Conservation (phyloP, 805 yeast genomes). For the Scheffersomyces stipitis region DNA sequence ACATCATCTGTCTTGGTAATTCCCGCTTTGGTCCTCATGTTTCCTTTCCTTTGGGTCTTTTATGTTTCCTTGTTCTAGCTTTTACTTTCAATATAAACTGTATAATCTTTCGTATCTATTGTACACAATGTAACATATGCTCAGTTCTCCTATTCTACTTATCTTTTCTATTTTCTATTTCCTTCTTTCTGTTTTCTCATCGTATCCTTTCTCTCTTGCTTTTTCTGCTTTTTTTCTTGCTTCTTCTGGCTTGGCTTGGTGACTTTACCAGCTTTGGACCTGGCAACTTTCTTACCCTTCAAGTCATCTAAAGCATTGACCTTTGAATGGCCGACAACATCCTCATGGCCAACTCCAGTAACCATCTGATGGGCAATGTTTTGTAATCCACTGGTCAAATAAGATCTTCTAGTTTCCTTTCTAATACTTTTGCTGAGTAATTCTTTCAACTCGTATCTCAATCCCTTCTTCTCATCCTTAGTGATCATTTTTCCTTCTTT, state of each 20-base stretch:
- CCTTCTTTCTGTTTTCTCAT: too few relatives aligned
- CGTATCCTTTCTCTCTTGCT: too few relatives aligned
- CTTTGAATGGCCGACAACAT: slow-evolving; percentile 68
- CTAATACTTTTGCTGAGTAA: slow-evolving; percentile 56
- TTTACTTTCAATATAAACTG: too few relatives aligned
- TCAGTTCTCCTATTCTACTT: too few relatives aligned
- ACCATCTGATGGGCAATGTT: slow-evolving; percentile 78
- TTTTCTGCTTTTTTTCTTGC: not conserved
- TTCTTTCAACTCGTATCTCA: slow-evolving; percentile 53
- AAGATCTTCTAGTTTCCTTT: slow-evolving; percentile 65
- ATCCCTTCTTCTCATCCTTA: slow-evolving; percentile 46
- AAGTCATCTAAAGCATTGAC: slow-evolving; percentile 68
- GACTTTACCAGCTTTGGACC: slow-evolving; percentile 4
- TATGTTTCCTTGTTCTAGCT: too few relatives aligned
- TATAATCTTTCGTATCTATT: too few relatives aligned
- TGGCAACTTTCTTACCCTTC: slow-evolving; percentile 11
- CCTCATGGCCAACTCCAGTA: slow-evolving; percentile 56
- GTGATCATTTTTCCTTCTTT: slow-evolving; percentile 40
- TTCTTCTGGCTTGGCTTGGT: slow-evolving; percentile 12
- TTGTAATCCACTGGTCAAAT: slow-evolving; percentile 74
- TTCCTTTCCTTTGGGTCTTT: too few relatives aligned
- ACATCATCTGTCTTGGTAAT: too few relatives aligned
- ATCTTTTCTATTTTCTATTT: too few relatives aligned
- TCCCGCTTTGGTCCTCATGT: too few relatives aligned
- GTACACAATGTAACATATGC: too few relatives aligned